phyloP scores from a whole-genome alignment of 2,329 filamentous ascomycete genomes.

The Claviceps pazoutovae region DNA sequence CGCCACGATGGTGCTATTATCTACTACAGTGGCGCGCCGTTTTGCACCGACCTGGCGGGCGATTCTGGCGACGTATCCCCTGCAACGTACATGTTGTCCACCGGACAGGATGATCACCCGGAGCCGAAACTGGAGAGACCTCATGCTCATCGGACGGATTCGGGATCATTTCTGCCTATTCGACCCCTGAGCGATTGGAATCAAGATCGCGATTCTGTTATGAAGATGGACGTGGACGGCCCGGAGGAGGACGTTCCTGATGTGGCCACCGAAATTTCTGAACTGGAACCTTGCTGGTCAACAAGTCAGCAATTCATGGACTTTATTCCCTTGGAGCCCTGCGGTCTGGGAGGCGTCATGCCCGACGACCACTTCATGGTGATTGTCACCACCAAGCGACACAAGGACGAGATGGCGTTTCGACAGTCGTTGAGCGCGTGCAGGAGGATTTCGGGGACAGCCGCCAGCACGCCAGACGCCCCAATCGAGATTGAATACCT shows the following conservation, averaged over 20 bases:
- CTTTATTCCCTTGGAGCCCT: conserved; percentile 35
- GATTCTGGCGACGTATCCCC: conserved; percentile 40
- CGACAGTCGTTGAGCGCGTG: background rate
- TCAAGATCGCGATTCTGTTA: conserved; percentile 7
- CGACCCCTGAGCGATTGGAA: conserved; percentile 33
- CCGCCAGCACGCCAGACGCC: conserved; percentile 22
- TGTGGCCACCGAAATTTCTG: conserved; percentile 24
- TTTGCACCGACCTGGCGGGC: conserved; percentile 67
- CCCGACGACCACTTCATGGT: conserved; percentile 53
- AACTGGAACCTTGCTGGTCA: conserved; percentile 34
- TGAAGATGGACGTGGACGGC: conserved; percentile 17
- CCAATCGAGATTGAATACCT: conserved; percentile 32
- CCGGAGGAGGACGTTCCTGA: conserved; percentile 14
- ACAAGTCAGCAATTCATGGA: conserved; percentile 25
- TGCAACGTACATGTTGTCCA: conserved; percentile 34
- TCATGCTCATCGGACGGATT: conserved; percentile 26
- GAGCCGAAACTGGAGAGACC: conserved; percentile 10
- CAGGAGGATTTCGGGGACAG: conserved; percentile 13
- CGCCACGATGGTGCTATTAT: conserved; percentile 62
- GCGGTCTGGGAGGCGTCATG: conserved; percentile 42
- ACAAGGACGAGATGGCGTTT: conserved; percentile 10
- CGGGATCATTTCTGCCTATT: conserved; percentile 35
- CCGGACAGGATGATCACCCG: conserved; percentile 24
- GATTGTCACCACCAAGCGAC: conserved; percentile 35
- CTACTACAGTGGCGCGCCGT: conserved; percentile 67